These are phyloP conservation scores for Polygonum maritimum DNA, from an alignment of 148 eudicot genomes.

Conservation along the genomic window DNA sequence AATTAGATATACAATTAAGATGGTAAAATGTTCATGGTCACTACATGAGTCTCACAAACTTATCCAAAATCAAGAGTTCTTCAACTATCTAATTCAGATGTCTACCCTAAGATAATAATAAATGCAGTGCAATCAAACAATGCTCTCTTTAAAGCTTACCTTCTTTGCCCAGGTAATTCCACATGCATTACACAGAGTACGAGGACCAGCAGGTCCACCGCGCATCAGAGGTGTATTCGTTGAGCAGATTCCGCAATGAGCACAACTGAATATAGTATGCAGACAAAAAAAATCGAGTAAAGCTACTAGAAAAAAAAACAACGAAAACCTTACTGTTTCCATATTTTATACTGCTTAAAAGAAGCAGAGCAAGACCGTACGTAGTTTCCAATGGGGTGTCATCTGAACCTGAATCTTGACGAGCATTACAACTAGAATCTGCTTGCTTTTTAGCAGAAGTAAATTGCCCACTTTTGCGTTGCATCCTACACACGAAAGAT, in stretches of 20 bases:
- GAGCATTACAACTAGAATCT: slow-evolving; percentile 25
- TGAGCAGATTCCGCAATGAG: slow-evolving; percentile 59
- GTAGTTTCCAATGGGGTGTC: slow-evolving; percentile 28
- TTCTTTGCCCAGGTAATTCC: slow-evolving; percentile 66
- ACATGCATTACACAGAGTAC: slow-evolving; percentile 65
- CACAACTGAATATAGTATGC: slow-evolving; percentile 30
- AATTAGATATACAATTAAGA: background rate
- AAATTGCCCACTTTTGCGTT: slow-evolving; percentile 73
- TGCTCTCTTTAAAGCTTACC: slow-evolving; percentile 21
- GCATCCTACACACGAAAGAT: slow-evolving; percentile 29
- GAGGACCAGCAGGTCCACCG: slow-evolving; percentile 59
- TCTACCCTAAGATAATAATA: too few relatives aligned
- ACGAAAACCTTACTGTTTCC: background rate
- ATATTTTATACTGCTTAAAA: background rate
- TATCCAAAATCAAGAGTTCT: background rate
- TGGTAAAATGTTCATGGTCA: background rate
- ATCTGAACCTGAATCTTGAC: slow-evolving; percentile 51
- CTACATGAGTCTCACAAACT: background rate
- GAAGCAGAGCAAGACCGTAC: slow-evolving; percentile 19
- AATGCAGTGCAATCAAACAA: background rate
- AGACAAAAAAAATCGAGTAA: background rate
- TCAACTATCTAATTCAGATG: too few relatives aligned
- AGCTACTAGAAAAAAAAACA: background rate
- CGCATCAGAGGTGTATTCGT: slow-evolving; percentile 66
- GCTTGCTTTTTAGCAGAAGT: slow-evolving; percentile 39